Percentiles rank a stretch among this genome's conserved stretches.
Evolutionary conservation across 352 stramenopile species (phyloP).

Genomic region (Globisporangium yorkense): DNA sequence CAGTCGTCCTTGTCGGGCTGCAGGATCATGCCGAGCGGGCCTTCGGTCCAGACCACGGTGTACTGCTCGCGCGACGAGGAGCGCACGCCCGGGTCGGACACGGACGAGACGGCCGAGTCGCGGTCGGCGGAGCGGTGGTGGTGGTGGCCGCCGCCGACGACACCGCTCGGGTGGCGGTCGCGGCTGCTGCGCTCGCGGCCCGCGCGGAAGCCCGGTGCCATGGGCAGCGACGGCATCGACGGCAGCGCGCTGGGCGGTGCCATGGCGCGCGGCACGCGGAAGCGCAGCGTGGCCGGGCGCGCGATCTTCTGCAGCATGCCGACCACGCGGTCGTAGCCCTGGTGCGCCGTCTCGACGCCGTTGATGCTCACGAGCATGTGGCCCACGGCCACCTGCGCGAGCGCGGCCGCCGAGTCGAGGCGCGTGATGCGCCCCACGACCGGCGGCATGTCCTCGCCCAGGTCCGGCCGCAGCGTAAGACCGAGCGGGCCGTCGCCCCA

Average conservation of each 20-base stretch:
- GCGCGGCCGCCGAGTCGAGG: constrained; percentile 71
- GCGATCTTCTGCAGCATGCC: constrained; percentile 80
- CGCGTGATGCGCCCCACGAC: constrained; percentile 85
- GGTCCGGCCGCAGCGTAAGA: constrained; percentile 74
- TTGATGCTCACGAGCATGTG: constrained; percentile 90
- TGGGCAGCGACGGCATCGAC: constrained; percentile 18
- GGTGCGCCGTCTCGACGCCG: constrained; percentile 76
- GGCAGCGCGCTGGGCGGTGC: constrained; percentile 7
- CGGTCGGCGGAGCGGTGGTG: constrained; percentile 16
- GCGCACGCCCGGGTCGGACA: constrained; percentile 28
- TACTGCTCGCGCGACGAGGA: constrained; percentile 70
- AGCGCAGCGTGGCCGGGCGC: constrained; percentile 72
- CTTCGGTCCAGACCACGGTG: constrained; percentile 83
- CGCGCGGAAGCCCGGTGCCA: constrained; percentile 20
- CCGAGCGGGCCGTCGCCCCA: constrained; percentile 80
- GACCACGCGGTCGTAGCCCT: constrained; percentile 81
- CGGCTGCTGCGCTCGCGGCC: constrained; percentile 10
- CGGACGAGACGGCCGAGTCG: constrained; percentile 27
- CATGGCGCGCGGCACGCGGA: constrained; percentile 65
- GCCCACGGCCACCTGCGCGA: constrained; percentile 74
- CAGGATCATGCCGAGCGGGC: constrained; percentile 81
- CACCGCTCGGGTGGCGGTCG: neutral
- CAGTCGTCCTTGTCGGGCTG: constrained; percentile 82
- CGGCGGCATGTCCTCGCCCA: constrained; percentile 84
- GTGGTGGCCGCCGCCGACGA: neutral